A percentile compares a stretch with the other conserved stretches of the same genome.
phyloP scores from a whole-genome alignment of 1,284 basidiomycete species.

The Moesziomyces globuligerus region DNA sequence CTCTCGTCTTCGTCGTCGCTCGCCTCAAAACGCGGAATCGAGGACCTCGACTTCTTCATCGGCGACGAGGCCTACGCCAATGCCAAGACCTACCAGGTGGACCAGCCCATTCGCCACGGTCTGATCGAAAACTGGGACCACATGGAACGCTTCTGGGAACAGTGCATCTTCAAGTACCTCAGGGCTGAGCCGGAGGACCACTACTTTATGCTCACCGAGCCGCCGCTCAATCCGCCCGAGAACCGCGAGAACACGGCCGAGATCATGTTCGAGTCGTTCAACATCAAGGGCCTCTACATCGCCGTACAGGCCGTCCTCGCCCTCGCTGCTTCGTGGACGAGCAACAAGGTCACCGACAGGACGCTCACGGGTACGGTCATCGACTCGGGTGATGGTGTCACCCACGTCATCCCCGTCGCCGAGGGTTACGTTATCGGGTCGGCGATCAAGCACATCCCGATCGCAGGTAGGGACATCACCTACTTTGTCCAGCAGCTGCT shows the following conservation, averaged over 20 bases:
- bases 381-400: slow-evolving; percentile 98
- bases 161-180: slow-evolving; percentile 99
- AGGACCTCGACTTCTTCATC: slow-evolving; percentile 99
- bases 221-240: slow-evolving; percentile 96
- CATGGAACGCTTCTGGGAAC: slow-evolving; percentile 99
- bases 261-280: slow-evolving; percentile 99
- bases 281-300: slow-evolving; percentile 97
- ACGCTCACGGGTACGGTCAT: slow-evolving; percentile 97
- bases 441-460: slow-evolving; percentile 98
- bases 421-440: slow-evolving; percentile 99
- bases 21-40: slow-evolving; percentile 95
- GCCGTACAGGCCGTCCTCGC: slow-evolving; percentile 99
- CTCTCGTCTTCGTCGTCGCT: slow-evolving; percentile 66
- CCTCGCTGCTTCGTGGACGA: slow-evolving; percentile 96
- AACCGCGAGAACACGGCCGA: slow-evolving; percentile 99
- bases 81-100: slow-evolving; percentile 87
- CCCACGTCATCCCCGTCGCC: slow-evolving; percentile 92
- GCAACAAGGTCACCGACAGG: slow-evolving; percentile 88
- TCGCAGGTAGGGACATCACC: slow-evolving; percentile 96
- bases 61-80: slow-evolving; percentile 97
- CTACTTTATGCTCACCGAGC: slow-evolving; percentile 96
- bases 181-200: slow-evolving; percentile 99
- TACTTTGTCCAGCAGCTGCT: slow-evolving; percentile 96
- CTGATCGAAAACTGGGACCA: slow-evolving; percentile 99
- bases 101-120: slow-evolving; percentile 97